A percentile compares a stretch with the other conserved stretches of the same genome.
These are phyloP conservation scores for Penicilliopsis zonata DNA, from an alignment of 495 filamentous ascomycete genomes.

Conservation along the genomic window DNA sequence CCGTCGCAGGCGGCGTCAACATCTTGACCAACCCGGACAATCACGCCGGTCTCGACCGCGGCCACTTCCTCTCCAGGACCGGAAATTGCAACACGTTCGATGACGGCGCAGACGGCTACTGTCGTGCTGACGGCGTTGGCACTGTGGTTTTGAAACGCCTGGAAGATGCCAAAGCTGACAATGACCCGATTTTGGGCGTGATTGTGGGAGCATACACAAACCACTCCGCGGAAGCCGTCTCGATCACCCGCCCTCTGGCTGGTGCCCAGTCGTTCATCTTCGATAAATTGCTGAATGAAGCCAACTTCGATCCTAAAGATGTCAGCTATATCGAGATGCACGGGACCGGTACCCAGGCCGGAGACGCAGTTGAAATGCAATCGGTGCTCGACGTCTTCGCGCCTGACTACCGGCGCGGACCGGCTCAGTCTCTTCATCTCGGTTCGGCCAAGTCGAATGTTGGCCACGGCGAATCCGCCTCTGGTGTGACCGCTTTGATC, in stretches of 20 bases:
- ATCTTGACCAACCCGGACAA: slow-evolving; percentile 75
- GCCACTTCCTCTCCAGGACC: slow-evolving; percentile 69
- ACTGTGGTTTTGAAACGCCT: slow-evolving; percentile 64
- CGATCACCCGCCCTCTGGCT: slow-evolving; percentile 74
- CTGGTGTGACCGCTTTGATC: slow-evolving; percentile 68
- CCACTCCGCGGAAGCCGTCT: slow-evolving; percentile 63
- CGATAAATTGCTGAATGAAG: slow-evolving; percentile 51
- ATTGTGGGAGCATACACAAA: slow-evolving; percentile 59
- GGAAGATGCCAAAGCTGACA: slow-evolving; percentile 60
- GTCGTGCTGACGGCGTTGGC: slow-evolving; percentile 60
- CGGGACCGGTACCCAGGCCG: slow-evolving; percentile 78
- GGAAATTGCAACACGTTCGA: slow-evolving; percentile 76
- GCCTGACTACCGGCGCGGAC: slow-evolving; percentile 50
- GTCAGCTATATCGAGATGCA: slow-evolving; percentile 82
- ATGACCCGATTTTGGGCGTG: slow-evolving; percentile 61
- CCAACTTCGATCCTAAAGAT: slow-evolving; percentile 59
- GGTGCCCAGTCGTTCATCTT: slow-evolving; percentile 64
- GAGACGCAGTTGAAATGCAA: slow-evolving; percentile 68
- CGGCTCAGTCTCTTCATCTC: slow-evolving; percentile 61
- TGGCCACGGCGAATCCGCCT: slow-evolving; percentile 82
- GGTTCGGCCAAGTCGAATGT: slow-evolving; percentile 84
- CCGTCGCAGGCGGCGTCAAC: slow-evolving; percentile 73
- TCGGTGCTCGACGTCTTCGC: slow-evolving; percentile 76
- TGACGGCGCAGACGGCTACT: slow-evolving; percentile 66
- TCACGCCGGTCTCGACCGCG: slow-evolving; percentile 70